Evolutionary conservation across 2,329 filamentous ascomycete species (phyloP).

Genomic region (Hymenoscyphus infarciens): DNA sequence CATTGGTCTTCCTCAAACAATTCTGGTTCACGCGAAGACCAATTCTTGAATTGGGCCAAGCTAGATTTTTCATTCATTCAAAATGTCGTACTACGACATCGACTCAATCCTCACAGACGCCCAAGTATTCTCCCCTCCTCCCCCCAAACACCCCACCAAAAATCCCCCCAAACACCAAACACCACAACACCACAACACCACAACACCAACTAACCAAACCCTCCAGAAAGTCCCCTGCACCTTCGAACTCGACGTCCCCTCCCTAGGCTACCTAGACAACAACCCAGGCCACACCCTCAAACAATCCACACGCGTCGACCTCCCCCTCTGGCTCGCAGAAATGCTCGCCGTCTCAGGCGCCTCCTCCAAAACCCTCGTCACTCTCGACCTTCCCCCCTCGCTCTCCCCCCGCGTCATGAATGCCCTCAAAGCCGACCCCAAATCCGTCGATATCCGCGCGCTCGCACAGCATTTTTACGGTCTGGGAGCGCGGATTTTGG

Average conservation of each 20-base stretch:
- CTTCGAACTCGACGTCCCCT: slow-evolving; percentile 84
- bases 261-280: slow-evolving; percentile 85
- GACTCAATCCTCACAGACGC: slow-evolving; percentile 82
- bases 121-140: slow-evolving; percentile 51
- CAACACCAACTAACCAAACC: slow-evolving; percentile 14
- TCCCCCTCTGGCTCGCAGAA: slow-evolving; percentile 92
- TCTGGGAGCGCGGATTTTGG: slow-evolving; percentile 78
- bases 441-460: slow-evolving; percentile 77
- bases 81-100: slow-evolving; percentile 79
- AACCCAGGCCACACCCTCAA: slow-evolving; percentile 71
- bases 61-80: not conserved
- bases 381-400: slow-evolving; percentile 75
- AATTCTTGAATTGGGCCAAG: not conserved
- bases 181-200: slow-evolving; percentile 4
- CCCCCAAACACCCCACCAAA: slow-evolving; percentile 13
- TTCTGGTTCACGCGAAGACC: not conserved
- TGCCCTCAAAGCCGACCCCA: slow-evolving; percentile 85
- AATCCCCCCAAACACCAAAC: no score
- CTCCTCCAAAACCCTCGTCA: slow-evolving; percentile 58
- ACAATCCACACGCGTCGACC: slow-evolving; percentile 71
- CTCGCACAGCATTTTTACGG: slow-evolving; percentile 86
- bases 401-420: slow-evolving; percentile 79
- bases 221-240: slow-evolving; percentile 88
- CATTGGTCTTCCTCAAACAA: not conserved
- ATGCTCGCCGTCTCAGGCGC: slow-evolving; percentile 71